phyloP scores from a whole-genome alignment of 805 yeast genomes.

The Hanseniaspora thailandica region DNA sequence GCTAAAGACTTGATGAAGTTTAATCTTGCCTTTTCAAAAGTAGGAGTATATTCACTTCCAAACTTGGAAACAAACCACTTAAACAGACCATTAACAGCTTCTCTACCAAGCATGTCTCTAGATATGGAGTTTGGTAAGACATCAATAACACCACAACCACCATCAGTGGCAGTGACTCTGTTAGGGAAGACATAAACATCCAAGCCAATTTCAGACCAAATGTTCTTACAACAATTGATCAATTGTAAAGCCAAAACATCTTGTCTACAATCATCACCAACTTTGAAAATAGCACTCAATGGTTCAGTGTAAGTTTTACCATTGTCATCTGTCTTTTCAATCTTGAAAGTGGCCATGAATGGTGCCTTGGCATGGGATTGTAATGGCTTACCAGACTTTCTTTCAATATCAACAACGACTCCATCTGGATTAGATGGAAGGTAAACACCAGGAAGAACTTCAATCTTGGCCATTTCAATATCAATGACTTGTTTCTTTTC shows the following conservation, averaged over 20 bases:
- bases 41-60: constrained; percentile 86
- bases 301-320: constrained; percentile 48
- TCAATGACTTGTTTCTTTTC: constrained; percentile 94
- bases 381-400: constrained; percentile 84
- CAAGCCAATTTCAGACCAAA: constrained; percentile 78
- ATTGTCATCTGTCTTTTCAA: constrained; percentile 42
- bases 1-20: constrained; percentile 90
- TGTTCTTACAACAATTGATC: constrained; percentile 79
- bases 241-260: constrained; percentile 89
- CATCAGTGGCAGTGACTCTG: constrained; percentile 95
- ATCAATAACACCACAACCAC: constrained; percentile 98
- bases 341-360: constrained; percentile 88
- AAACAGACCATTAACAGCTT: constrained; percentile 92
- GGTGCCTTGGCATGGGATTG: constrained; percentile 99
- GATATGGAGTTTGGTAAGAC: constrained; percentile 91
- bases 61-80: constrained; percentile 85
- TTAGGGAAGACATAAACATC: constrained; percentile 88
- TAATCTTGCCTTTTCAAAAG: constrained; percentile 81
- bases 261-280: constrained; percentile 98
- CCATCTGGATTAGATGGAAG: constrained; percentile 97
- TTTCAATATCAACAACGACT: constrained; percentile 75
- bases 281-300: constrained; percentile 96
- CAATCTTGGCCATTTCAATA: constrained; percentile 78
- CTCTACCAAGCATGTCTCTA: constrained; percentile 97
- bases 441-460: constrained; percentile 71